Base-by-base conservation (phyloP, 208 protist species). In the Trypanosoma brucei region DNA sequence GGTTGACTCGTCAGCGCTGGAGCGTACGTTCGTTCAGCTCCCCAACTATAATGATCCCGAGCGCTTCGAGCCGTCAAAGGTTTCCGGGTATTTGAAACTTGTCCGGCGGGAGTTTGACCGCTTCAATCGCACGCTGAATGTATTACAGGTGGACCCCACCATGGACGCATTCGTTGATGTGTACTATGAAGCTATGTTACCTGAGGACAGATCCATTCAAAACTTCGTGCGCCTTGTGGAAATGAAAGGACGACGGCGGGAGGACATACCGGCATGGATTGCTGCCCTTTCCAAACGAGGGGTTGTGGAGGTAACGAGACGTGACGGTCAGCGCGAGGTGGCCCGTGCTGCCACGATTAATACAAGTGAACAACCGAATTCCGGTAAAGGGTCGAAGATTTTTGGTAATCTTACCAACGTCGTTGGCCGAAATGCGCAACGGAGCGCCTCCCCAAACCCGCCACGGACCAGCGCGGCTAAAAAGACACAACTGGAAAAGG, bases 31-130 rank as follows among this genome's bases (percentile, higher is more conserved):
- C 59, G 70, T 95, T 60, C 78, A 91, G 69, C 70, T 93, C 46
- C 89, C 89, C 44, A 92, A 92, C 75, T 91, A 90, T 72, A 92
- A 92, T 70, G 83, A 92, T 66, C 86, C 89, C 0, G 62, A 79
- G 11, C 84, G 84, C 50, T 92, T 87, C 63, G 33, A 67, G 30
- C 56, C 81, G 3, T 61, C 73, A 36, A 52, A 70, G 34, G 65
- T 95, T 33, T 79, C 78, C 6, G 74, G 78, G 31, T 95, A 95
- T 70, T 85, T 82, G 60, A 84, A 79, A 34, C 65, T 90, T 2
- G 89, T 95, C 3, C 73, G 83, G 35, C 76, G 75, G 4, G 85
- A 95, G 63, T 95, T 95, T 63, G 86, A 93, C 50, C 68, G 74
- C 36, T 72, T 95, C 1, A 84, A 91, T 49, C 79, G 86, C n/a